Conservation (phyloP, 148 eudicot species). For the Chenopodium berlandieri region DNA sequence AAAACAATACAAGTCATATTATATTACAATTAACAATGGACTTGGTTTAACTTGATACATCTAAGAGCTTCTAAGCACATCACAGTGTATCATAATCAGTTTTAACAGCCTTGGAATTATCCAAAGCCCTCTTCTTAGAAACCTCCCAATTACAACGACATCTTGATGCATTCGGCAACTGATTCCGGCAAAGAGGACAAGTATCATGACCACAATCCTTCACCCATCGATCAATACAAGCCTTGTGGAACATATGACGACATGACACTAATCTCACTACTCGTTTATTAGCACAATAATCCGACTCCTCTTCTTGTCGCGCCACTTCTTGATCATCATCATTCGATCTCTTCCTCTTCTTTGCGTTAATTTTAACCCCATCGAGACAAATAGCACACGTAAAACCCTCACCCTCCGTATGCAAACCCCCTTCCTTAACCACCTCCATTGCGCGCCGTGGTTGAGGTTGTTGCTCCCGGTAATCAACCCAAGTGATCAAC, state of each 20-base stretch:
- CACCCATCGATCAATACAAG: neutral
- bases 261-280: neutral
- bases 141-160: too few species aligned
- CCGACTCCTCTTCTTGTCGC: neutral
- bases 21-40: too few species aligned
- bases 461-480: neutral
- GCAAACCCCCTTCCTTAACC: neutral
- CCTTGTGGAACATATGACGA: neutral
- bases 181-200: too few species aligned
- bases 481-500: neutral
- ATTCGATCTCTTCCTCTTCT: neutral
- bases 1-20: too few species aligned
- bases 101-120: too few species aligned
- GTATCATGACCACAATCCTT: too few species aligned
- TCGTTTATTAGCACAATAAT: too few species aligned
- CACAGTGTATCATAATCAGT: too few species aligned
- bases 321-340: neutral
- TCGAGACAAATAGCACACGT: neutral
- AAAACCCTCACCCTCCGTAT: neutral
- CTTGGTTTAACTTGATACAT: too few species aligned
- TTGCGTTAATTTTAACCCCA: neutral
- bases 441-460: neutral
- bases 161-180: too few species aligned
- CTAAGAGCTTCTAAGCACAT: too few species aligned
- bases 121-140: too few species aligned